Percentiles rank a stretch among this genome's conserved stretches.
Conservation (phyloP, 805 yeast genomes). For the Myxozyma neotropica region DNA sequence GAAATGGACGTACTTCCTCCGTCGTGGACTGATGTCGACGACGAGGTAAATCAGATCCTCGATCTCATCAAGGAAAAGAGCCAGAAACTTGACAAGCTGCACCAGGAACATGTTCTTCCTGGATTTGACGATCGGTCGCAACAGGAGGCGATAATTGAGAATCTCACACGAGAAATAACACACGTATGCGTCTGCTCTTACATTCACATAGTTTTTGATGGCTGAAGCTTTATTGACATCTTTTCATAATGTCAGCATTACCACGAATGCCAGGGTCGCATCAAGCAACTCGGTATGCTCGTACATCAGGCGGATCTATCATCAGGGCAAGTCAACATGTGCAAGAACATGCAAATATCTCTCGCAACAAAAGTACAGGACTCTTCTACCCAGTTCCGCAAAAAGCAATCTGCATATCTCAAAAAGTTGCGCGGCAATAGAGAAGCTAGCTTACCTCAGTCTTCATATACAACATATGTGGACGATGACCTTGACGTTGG, state of each 20-base stretch:
- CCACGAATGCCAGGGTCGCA: constrained; percentile 74
- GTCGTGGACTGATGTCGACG: constrained; percentile 70
- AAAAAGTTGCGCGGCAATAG: constrained; percentile 75
- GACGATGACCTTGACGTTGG: constrained; percentile 36
- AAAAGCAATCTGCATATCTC: constrained; percentile 85
- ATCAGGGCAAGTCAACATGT: constrained; percentile 60
- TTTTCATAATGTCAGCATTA: constrained; percentile 46
- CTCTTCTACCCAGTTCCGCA: constrained; percentile 73
- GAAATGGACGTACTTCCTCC: constrained; percentile 76
- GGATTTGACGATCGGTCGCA: constrained; percentile 79
- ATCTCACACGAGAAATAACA: constrained; percentile 72
- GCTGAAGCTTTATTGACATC: not conserved
- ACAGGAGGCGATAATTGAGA: constrained; percentile 79
- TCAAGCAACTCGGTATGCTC: constrained; percentile 63
- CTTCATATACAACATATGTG: constrained; percentile 11
- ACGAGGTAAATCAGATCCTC: constrained; percentile 68
- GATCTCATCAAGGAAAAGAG: constrained; percentile 56
- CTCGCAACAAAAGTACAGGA: constrained; percentile 86
- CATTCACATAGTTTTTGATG: not conserved
- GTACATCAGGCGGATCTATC: constrained; percentile 42
- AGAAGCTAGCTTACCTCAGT: constrained; percentile 37
- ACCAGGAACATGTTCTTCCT: constrained; percentile 81
- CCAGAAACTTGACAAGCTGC: constrained; percentile 64
- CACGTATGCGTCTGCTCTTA: constrained; percentile 41
- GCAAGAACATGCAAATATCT: constrained; percentile 78